Evolutionary conservation across 148 eudicot genomes (phyloP), one percentile per base, ranked within the genome.

Genomic region (Polygonum aviculare): DNA sequence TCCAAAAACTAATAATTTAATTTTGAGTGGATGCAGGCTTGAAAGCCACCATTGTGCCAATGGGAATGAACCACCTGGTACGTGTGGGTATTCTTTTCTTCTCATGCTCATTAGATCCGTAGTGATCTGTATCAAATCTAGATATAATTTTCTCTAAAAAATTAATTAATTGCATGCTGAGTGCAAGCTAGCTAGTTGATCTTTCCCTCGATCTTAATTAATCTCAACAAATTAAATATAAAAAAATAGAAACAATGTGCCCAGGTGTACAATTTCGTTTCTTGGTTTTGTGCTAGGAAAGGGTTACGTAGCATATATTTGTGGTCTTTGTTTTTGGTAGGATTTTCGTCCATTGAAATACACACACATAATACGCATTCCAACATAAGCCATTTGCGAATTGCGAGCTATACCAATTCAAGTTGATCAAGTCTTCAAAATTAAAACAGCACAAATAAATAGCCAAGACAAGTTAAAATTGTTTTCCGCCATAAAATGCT

Each of bases 111-210:
- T 52, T 60, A 60, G 71, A 65, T 67, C 72, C 45, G 72, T 67
- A 67, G 45, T 67, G 38, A 67, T 67, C 72, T 67, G 41, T 36
- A 67, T 67, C 44, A 36, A 33, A 67, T 67, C 72, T 36, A 33
- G n/a, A 35, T 19, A 4, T 36, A 35, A 63, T 36, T 11, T 11
- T 62, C 38, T 19, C 26, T n/a, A 11, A 35, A 14, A 3, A 36
- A 65, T 12, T 36, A 35, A 15, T 2, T 11, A 21, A 9, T 11
- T 0, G 38, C 12, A 22, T 62, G 69, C 16, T 62, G 38, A 12
- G 39, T 62, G 69, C 69, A 62, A 26, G 69, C 69, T 62, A 62
- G 36, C 36, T 62, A 26, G 69, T 33, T 62, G 69, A 26, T 62
- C 2, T 62, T 62, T 62, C 31, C 69, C 63, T 21, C 31, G 31